These are phyloP conservation scores for Rutstroemia sydowiana DNA, from an alignment of 2,329 filamentous ascomycete genomes.

Conservation along the genomic window DNA sequence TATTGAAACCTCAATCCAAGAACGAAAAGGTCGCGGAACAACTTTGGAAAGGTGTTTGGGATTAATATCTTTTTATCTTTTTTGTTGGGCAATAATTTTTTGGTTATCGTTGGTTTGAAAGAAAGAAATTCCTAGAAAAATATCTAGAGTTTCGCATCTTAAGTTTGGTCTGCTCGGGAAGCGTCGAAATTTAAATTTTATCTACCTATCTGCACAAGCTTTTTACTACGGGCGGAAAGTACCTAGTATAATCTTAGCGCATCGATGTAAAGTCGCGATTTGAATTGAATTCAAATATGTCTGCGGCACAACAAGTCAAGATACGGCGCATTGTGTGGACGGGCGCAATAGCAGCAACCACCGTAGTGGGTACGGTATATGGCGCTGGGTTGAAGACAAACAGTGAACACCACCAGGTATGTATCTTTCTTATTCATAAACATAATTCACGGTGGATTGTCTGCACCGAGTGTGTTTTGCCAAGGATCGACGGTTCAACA, in stretches of 20 bases:
- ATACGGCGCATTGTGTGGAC: constrained; percentile 46
- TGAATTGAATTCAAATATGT: neutral
- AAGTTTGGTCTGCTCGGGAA: neutral
- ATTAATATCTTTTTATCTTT: neutral
- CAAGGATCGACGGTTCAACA: neutral
- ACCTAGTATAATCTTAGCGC: neutral
- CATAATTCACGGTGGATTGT: too few species aligned
- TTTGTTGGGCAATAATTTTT: neutral
- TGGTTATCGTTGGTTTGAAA: neutral
- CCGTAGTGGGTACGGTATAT: constrained; percentile 49
- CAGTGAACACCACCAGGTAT: constrained; percentile 44
- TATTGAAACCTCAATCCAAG: too few species aligned
- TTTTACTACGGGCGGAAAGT: neutral
- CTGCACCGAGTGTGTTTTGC: too few species aligned
- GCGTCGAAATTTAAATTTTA: too few species aligned
- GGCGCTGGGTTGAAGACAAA: constrained; percentile 51
- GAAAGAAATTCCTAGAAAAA: neutral
- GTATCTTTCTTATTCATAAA: constrained; percentile 10
- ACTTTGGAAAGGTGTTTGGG: constrained; percentile 6
- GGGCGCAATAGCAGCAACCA: constrained; percentile 46
- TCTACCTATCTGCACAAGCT: too few species aligned
- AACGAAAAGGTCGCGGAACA: neutral
- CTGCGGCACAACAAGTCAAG: constrained; percentile 27
- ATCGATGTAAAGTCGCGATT: neutral
- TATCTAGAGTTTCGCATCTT: neutral